A percentile compares a stretch with the other conserved stretches of the same genome.
phyloP scores from a whole-genome alignment of 1,284 basidiomycete species.

The Violaceomyces palustris region DNA sequence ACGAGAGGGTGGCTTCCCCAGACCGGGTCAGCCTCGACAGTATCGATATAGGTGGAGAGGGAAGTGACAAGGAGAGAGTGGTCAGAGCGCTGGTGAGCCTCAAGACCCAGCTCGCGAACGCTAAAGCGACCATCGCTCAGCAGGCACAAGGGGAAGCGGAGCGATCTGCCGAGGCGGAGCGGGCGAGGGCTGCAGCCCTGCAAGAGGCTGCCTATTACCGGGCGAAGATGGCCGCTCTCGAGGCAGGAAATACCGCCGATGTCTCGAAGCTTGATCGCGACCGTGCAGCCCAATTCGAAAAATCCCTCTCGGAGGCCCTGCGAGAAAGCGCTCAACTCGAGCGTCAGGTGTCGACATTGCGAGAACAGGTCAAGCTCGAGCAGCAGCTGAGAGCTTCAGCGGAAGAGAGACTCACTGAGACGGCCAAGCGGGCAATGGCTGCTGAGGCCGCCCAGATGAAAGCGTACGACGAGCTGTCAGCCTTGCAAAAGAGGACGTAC shows the following conservation, averaged over 20 bases:
- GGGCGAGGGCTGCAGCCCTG: slow-evolving; percentile 70
- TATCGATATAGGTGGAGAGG: slow-evolving; percentile 54
- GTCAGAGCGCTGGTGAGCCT: slow-evolving; percentile 73
- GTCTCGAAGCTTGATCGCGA: slow-evolving; percentile 69
- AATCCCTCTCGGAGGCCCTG: slow-evolving; percentile 68
- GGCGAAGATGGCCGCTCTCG: slow-evolving; percentile 81
- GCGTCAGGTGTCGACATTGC: slow-evolving; percentile 59
- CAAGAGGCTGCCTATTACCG: slow-evolving; percentile 97
- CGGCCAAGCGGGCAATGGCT: slow-evolving; percentile 72
- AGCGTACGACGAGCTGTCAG: slow-evolving; percentile 65
- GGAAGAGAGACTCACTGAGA: slow-evolving; percentile 74
- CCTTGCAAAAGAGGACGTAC: slow-evolving; percentile 66
- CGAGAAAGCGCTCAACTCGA: slow-evolving; percentile 68
- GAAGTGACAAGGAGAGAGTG: slow-evolving; percentile 57
- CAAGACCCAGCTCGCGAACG: slow-evolving; percentile 80
- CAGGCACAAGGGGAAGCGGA: slow-evolving; percentile 74
- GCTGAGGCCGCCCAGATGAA: slow-evolving; percentile 75
- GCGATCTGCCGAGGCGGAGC: slow-evolving; percentile 73
- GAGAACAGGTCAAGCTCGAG: slow-evolving; percentile 61
- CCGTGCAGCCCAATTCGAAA: slow-evolving; percentile 73
- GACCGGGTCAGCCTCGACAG: slow-evolving; percentile 29
- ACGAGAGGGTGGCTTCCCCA: slow-evolving; percentile 14
- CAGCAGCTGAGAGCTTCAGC: slow-evolving; percentile 63
- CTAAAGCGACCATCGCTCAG: slow-evolving; percentile 71
- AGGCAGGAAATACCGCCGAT: slow-evolving; percentile 67